phyloP scores from a whole-genome alignment of 495 filamentous ascomycete genomes.

The Viridothelium virens region DNA sequence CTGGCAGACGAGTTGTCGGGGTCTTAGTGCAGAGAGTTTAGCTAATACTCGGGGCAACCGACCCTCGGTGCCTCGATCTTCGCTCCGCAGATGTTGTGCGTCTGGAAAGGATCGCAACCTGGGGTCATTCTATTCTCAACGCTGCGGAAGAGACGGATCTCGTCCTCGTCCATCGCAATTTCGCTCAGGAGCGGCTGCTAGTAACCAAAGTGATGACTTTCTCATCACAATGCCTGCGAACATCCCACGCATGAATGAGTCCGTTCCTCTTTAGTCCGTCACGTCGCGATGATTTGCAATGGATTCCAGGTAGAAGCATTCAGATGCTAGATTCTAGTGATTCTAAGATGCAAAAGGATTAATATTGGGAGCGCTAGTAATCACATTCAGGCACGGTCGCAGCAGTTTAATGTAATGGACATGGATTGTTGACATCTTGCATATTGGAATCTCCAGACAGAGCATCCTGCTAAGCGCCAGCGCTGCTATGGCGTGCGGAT shows the following conservation, averaged over 20 bases:
- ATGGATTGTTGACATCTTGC: constrained; percentile 8
- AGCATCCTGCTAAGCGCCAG: constrained; percentile 2
- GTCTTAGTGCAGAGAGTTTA: neutral
- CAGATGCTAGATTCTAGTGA: neutral
- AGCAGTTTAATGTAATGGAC: neutral
- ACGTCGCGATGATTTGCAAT: neutral
- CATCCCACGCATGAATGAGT: neutral
- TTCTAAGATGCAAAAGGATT: neutral
- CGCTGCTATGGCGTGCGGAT: neutral
- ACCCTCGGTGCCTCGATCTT: constrained; percentile 8
- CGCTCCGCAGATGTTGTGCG: constrained; percentile 12
- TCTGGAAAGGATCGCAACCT: constrained; percentile 1
- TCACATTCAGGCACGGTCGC: constrained; percentile 9
- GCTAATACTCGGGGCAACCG: neutral
- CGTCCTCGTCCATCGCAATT: neutral
- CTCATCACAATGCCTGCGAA: too few species aligned
- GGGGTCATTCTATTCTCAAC: neutral
- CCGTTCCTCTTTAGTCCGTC: neutral
- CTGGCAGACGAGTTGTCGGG: neutral
- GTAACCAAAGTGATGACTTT: too few species aligned
- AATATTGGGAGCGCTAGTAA: constrained; percentile 9
- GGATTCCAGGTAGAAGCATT: neutral
- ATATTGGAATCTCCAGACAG: neutral
- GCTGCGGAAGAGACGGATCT: neutral
- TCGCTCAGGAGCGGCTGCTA: neutral